Base-by-base conservation (phyloP, 768 basidiomycete genomes). In the Pleurotus pulmonarius region DNA sequence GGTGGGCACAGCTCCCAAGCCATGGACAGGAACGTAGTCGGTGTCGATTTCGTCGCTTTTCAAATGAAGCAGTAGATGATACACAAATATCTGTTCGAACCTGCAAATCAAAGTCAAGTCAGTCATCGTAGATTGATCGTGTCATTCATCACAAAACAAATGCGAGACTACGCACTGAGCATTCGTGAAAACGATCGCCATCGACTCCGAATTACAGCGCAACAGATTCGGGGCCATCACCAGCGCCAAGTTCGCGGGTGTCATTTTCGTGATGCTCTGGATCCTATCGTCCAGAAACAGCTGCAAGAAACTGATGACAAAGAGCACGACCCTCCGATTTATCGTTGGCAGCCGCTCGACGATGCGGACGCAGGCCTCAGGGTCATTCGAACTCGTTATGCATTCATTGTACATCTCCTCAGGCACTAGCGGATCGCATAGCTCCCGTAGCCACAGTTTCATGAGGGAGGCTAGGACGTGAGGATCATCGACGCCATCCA, bases 181-280 rank as follows among this genome's bases (percentile, higher is more conserved):
- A 69, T 96, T 97, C 29, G 90, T 94, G 67, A 93, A 95, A 8
- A 94, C 93, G 8, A 94, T 76, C 5, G 88, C 79, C 80, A 94
- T 87, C n/a, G 85, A 90, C 47, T 93, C 88, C 13, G 91, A 93
- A 62, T 79, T 88, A 65, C 94, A 95, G 55, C 94, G 76, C 45
- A 97, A 70, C 44, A 97, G 69, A 70, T 96, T 96, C 6, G 94
- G 94, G 1, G 94, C 92, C 86, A 97, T 90, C 16, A 97, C 92
- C 13, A 95, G 73, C 7, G 94, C 92, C 59, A 96, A 72, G 68
- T 94, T 94, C 38, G 85, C 85, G 9, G 89, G 82, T 3, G 92
- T 95, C 94, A 95, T 96, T 73, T 95, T 93, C 41, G 92, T 94
- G 46, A 77, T 70, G 11, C 69, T 73, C 60, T 90, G 82, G 16